phyloP scores from a whole-genome alignment of 2,329 filamentous ascomycete species.

The Neofusicoccum cordaticola region DNA sequence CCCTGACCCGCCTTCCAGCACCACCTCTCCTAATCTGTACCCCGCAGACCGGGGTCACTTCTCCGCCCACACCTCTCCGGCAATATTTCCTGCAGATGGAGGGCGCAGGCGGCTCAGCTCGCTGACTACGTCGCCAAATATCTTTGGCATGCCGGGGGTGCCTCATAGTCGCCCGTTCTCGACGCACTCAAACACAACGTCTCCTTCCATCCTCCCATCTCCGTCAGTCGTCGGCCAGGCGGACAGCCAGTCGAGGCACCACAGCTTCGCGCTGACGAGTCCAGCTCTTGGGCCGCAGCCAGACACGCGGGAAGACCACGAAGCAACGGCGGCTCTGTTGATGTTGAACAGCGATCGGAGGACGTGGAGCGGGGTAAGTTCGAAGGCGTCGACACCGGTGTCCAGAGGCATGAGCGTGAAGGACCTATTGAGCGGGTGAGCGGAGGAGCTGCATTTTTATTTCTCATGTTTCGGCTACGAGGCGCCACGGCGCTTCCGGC shows the following conservation, averaged over 20 bases:
- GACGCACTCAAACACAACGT: conserved; percentile 34
- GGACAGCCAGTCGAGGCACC: conserved; percentile 19
- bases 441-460: neutral
- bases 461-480: neutral
- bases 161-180: conserved; percentile 29
- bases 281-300: conserved; percentile 36
- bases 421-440: conserved; percentile 41
- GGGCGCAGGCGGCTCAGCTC: conserved; percentile 29
- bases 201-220: conserved; percentile 34
- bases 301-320: conserved; percentile 53
- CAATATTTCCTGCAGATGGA: conserved; percentile 40
- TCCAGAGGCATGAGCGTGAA: conserved; percentile 43
- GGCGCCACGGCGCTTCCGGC: neutral
- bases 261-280: conserved; percentile 28
- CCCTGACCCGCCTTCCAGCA: conserved; percentile 22
- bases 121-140: conserved; percentile 32
- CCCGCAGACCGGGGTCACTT: conserved; percentile 42
- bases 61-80: conserved; percentile 33
- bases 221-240: conserved; percentile 20
- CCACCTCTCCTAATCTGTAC: conserved; percentile 33
- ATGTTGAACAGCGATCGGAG: conserved; percentile 83
- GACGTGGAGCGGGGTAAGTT: conserved; percentile 34
- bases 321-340: conserved; percentile 79
- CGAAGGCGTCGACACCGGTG: conserved; percentile 19
- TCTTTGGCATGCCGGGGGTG: conserved; percentile 26